These are phyloP conservation scores for Lactarius pseudohatsudake DNA, from an alignment of 768 basidiomycete genomes.

Conservation along the genomic window DNA sequence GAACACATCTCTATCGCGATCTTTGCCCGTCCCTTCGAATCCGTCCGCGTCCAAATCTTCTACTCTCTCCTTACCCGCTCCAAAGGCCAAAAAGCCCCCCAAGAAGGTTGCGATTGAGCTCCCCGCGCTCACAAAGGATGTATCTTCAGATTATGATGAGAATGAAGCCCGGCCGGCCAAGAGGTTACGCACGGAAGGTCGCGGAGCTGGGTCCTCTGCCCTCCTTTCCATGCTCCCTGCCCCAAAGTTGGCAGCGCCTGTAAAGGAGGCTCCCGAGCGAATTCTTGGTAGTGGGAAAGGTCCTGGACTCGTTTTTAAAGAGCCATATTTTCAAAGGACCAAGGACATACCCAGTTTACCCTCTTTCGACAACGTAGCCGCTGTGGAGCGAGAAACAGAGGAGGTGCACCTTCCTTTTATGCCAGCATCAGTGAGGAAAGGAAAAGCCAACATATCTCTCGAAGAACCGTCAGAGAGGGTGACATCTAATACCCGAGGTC, in stretches of 20 bases:
- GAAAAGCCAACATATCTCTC: constrained; percentile 49
- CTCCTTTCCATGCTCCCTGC: constrained; percentile 73
- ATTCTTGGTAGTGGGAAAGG: constrained; percentile 65
- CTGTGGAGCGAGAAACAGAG: constrained; percentile 4
- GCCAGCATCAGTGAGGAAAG: constrained; percentile 59
- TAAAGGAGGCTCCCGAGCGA: constrained; percentile 46
- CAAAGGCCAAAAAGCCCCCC: constrained; percentile 51
- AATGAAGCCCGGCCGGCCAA: constrained; percentile 53
- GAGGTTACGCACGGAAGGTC: constrained; percentile 49
- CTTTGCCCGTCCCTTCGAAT: constrained; percentile 39
- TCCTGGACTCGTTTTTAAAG: constrained; percentile 60
- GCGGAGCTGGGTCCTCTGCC: constrained; percentile 60
- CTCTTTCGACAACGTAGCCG: not conserved
- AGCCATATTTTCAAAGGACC: constrained; percentile 21
- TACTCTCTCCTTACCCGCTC: constrained; percentile 38
- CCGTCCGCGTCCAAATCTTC: constrained; percentile 30
- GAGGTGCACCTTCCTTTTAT: constrained; percentile 44
- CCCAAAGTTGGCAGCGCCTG: constrained; percentile 57
- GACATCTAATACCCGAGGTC: constrained; percentile 18
- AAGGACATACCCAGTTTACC: not conserved
- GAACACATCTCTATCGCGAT: constrained; percentile 35
- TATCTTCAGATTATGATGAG: constrained; percentile 43
- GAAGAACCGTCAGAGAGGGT: constrained; percentile 33
- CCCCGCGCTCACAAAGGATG: constrained; percentile 44
- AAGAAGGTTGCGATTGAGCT: constrained; percentile 62